phyloP scores from a whole-genome alignment of 2,329 filamentous ascomycete species.

The Endoconidiophora laricicola region DNA sequence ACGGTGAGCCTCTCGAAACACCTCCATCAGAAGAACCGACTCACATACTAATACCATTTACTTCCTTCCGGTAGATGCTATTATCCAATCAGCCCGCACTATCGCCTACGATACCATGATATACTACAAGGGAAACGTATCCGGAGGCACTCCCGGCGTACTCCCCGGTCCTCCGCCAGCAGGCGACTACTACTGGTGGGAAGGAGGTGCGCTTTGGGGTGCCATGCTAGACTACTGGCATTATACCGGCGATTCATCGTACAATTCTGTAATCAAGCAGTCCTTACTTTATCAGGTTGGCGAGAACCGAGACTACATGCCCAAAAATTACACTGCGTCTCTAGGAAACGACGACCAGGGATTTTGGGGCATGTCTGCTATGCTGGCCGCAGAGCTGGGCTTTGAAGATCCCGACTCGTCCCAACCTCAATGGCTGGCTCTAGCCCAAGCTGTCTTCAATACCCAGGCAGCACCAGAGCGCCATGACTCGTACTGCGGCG shows the following conservation, averaged over 20 bases:
- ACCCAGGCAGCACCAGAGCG: slow-evolving; percentile 42
- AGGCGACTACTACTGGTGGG: slow-evolving; percentile 59
- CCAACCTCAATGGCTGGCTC: slow-evolving; percentile 42
- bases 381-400: slow-evolving; percentile 48
- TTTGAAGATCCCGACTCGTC: slow-evolving; percentile 41
- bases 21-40: no score
- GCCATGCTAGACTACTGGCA: slow-evolving; percentile 56
- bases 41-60: background rate
- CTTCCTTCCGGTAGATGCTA: slow-evolving; percentile 23
- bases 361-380: slow-evolving; percentile 52
- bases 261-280: slow-evolving; percentile 40
- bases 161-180: slow-evolving; percentile 36
- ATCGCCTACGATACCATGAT: slow-evolving; percentile 34
- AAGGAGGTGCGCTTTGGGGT: slow-evolving; percentile 52
- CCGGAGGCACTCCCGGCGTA: slow-evolving; percentile 38
- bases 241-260: slow-evolving; percentile 45
- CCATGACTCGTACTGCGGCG: slow-evolving; percentile 46
- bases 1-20: background rate
- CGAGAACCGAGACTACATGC: slow-evolving; percentile 41
- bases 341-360: slow-evolving; percentile 56
- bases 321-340: slow-evolving; percentile 38
- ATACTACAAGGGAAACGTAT: slow-evolving; percentile 33
- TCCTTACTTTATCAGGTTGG: slow-evolving; percentile 43
- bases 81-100: slow-evolving; percentile 28
- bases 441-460: slow-evolving; percentile 56